Percentiles rank a stretch among this genome's conserved stretches.
These are phyloP conservation scores for Globisporangium carolinianum DNA, from an alignment of 352 stramenopile species.

Conservation along the genomic window DNA sequence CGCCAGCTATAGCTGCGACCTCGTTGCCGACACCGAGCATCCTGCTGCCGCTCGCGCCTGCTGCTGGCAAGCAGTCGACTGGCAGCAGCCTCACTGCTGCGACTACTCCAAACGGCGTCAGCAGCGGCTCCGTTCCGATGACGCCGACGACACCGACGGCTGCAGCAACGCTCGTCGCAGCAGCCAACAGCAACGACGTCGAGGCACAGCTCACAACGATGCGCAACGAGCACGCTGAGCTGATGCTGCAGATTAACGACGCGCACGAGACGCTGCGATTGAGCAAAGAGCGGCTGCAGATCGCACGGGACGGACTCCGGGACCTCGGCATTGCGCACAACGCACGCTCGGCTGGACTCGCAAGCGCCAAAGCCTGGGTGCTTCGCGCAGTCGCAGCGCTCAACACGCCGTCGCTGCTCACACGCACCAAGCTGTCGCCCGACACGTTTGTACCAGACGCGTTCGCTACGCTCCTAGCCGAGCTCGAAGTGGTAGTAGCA, in stretches of 20 bases:
- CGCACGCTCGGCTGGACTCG: conserved; percentile 54
- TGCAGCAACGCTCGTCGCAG: conserved; percentile 46
- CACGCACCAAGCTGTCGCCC: conserved; percentile 20
- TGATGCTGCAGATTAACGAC: conserved; percentile 62
- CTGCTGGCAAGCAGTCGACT: too few species aligned
- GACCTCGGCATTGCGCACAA: conserved; percentile 60
- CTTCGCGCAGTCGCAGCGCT: conserved; percentile 39
- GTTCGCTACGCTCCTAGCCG: conserved; percentile 34
- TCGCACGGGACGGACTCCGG: conserved; percentile 43
- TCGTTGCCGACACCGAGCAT: background rate
- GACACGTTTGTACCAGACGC: conserved; percentile 39
- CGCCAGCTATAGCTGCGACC: background rate
- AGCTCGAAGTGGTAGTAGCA: conserved; percentile 11
- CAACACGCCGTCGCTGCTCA: conserved; percentile 36
- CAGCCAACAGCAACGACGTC: conserved; percentile 41
- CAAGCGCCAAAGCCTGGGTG: conserved; percentile 53
- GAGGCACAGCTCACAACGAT: conserved; percentile 70
- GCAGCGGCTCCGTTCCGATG: background rate
- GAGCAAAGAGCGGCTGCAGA: conserved; percentile 50
- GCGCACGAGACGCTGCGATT: conserved; percentile 57
- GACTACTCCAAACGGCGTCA: background rate
- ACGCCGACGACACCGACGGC: conserved; percentile 21
- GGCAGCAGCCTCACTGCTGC: too few species aligned
- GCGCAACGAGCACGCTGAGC: conserved; percentile 58
- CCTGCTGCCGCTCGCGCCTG: background rate